Percentiles rank a stretch among this genome's conserved stretches.
phyloP scores from a whole-genome alignment of 106 monocot genomes.

The Dendrobium officinale region DNA sequence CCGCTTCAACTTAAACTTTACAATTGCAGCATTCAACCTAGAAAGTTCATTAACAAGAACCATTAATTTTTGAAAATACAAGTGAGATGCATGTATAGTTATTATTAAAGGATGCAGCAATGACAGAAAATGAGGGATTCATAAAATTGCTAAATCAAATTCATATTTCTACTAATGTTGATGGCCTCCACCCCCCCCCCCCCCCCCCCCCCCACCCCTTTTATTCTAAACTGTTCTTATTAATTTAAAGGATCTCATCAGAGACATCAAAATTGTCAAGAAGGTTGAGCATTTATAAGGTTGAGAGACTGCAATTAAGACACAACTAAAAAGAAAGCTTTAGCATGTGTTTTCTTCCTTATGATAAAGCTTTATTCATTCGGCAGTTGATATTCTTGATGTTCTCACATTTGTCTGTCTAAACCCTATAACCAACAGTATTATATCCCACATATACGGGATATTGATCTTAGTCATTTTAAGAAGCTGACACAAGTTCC shows the following conservation, averaged over 20 bases:
- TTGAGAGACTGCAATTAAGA: not conserved
- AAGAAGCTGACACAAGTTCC: not conserved
- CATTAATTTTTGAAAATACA: not conserved
- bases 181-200: no score
- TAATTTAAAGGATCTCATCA: not conserved
- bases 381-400: not conserved
- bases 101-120: not conserved
- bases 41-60: not conserved
- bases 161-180: not conserved
- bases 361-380: not conserved
- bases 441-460: not conserved
- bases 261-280: not conserved
- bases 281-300: not conserved
- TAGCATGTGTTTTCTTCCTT: not conserved
- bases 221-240: no score
- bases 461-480: not conserved
- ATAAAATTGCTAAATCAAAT: not conserved
- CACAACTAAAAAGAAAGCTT: not conserved
- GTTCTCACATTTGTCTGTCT: not conserved
- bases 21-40: slow-evolving; percentile 95
- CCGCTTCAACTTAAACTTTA: slow-evolving; percentile 66
- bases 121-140: not conserved
- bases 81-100: not conserved
- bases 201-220: no score
- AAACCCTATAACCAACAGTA: not conserved